Evolutionary conservation across 768 basidiomycete species (phyloP).

Genomic region (Calocybe indica): DNA sequence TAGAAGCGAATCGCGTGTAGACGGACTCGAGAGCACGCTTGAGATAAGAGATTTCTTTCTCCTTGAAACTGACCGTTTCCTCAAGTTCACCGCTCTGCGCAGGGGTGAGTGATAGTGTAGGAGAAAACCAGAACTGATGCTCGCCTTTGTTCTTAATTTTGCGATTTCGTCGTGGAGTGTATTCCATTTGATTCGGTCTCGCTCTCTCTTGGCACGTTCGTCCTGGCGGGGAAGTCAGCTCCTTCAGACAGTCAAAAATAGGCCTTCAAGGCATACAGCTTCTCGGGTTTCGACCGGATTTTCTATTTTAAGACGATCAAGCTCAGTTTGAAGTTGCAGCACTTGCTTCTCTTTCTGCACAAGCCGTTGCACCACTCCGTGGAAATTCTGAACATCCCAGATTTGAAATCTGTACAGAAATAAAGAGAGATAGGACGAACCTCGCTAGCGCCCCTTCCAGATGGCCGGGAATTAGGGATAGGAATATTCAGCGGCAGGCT

Average conservation of each 20-base stretch:
- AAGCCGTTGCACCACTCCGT: constrained; percentile 74
- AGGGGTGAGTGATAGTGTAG: constrained; percentile 1
- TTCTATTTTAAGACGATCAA: constrained; percentile 56
- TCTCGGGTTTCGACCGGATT: constrained; percentile 54
- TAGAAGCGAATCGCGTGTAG: constrained; percentile 67
- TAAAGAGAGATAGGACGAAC: constrained; percentile 26
- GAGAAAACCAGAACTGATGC: constrained; percentile 8
- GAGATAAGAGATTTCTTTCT: constrained; percentile 71
- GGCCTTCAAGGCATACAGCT: constrained; percentile 40
- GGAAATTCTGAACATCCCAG: constrained; percentile 41
- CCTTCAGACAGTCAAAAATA: background rate
- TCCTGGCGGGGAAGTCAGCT: constrained; percentile 36
- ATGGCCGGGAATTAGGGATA: constrained; percentile 28
- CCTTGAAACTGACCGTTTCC: constrained; percentile 38
- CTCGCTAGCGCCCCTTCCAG: constrained; percentile 51
- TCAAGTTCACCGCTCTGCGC: constrained; percentile 53
- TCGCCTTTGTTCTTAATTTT: constrained; percentile 63
- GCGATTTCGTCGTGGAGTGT: constrained; percentile 69
- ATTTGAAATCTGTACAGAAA: constrained; percentile 1
- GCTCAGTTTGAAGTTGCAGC: constrained; percentile 61
- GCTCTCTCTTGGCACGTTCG: constrained; percentile 68
- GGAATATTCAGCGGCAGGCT: constrained; percentile 36
- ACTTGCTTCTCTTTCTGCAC: constrained; percentile 86
- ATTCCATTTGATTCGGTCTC: constrained; percentile 70
- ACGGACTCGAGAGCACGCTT: constrained; percentile 87